A percentile compares a stretch with the other conserved stretches of the same genome.
These are phyloP conservation scores for Zygoascus tannicola DNA, from an alignment of 805 yeast species.

Conservation along the genomic window DNA sequence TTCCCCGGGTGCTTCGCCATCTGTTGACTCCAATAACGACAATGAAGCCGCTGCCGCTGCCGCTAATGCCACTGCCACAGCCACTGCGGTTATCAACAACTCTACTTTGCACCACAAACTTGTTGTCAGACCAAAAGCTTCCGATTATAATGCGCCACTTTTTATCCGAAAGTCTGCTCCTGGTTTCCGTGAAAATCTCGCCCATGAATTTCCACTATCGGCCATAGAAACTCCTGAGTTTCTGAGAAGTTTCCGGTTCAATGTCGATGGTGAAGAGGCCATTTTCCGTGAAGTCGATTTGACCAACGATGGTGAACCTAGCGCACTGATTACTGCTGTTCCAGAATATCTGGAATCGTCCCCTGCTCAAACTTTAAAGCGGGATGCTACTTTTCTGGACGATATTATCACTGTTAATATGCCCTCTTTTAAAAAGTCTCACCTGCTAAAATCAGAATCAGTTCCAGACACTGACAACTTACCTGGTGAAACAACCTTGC, in stretches of 20 bases:
- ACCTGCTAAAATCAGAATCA: not conserved
- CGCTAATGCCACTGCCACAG: no score
- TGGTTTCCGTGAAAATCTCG: not conserved
- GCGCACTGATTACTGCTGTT: constrained; percentile 1
- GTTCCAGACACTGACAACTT: not conserved
- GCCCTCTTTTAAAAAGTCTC: not conserved
- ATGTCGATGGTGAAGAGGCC: not conserved
- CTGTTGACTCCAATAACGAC: no score
- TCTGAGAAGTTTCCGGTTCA: not conserved
- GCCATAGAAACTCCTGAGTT: not conserved
- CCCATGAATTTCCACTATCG: constrained; percentile 1
- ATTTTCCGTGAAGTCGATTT: not conserved
- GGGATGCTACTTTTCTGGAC: not conserved
- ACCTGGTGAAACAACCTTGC: not conserved
- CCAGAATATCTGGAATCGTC: not conserved
- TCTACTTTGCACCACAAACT: no score
- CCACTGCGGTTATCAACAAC: no score
- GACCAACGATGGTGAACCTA: not conserved
- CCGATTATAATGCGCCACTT: not conserved
- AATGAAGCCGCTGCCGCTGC: no score
- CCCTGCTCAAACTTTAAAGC: not conserved
- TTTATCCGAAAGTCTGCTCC: not conserved
- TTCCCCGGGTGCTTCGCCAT: not conserved
- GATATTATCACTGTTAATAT: not conserved
- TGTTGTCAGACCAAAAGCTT: no score